Evolutionary conservation across 1,284 basidiomycete genomes (phyloP).

Genomic region (Malassezia slooffiae): DNA sequence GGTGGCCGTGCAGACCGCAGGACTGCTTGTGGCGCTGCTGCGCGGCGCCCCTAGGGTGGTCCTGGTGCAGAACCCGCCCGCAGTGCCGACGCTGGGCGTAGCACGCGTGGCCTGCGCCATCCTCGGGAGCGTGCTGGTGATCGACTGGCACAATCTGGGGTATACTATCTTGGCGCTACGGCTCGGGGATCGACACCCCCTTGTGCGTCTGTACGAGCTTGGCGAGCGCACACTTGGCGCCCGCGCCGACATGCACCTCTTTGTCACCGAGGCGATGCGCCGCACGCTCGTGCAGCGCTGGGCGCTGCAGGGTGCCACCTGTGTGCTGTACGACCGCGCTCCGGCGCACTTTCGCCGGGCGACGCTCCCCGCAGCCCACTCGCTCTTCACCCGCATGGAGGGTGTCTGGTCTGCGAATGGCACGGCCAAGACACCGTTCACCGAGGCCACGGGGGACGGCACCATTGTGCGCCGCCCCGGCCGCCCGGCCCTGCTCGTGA

Average conservation of each 20-base stretch:
- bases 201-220: constrained; percentile 56
- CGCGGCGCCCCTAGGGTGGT: constrained; percentile 68
- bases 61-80: constrained; percentile 88
- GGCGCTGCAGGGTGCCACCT: constrained; percentile 53
- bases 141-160: constrained; percentile 98
- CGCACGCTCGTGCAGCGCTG: constrained; percentile 62
- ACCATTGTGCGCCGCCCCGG: background rate
- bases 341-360: constrained; percentile 12
- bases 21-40: constrained; percentile 32
- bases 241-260: constrained; percentile 73
- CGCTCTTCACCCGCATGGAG: constrained; percentile 1
- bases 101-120: constrained; percentile 62
- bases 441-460: background rate
- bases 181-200: constrained; percentile 57
- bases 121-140: constrained; percentile 70
- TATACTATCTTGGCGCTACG: constrained; percentile 82
- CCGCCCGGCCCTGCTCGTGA: constrained; percentile 74
- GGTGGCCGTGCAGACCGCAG: constrained; percentile 49
- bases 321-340: constrained; percentile 47
- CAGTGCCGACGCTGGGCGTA: constrained; percentile 80
- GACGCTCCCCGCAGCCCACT: background rate
- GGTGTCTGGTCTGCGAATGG: too few relatives aligned
- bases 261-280: constrained; percentile 82
- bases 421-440: background rate
- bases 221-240: constrained; percentile 33